Evolutionary conservation across 352 stramenopile species (phyloP), one percentile per base, ranked within the genome.

Genomic region (Plasmopara muralis): DNA sequence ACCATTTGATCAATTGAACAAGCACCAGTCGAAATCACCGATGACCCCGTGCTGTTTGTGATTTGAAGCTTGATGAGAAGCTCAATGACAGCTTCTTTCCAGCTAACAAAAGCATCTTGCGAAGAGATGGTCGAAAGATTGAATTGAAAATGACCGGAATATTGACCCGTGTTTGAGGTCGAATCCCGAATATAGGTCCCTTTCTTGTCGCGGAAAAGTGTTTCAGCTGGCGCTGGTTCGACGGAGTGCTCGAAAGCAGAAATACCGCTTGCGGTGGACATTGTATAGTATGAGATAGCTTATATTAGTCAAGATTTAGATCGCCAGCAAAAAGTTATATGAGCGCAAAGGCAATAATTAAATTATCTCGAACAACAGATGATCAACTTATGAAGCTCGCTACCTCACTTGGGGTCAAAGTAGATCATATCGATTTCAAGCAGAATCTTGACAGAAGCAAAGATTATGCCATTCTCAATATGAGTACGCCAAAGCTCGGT

Each of bases 361-460:
- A 57, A 58, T 35, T 49, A 25, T 59, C 52, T 53, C 20, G 42
- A 35, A 47, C 42, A 37, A 47, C 42, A 18, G 42, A 50, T 41
- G n/a, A n/a, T n/a, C 44, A 50, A 41, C 44, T 50, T 6, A 41
- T 50, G 30, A 41, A 50, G 29, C 44, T 50, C 15, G 29, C 44
- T 9, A 50, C 39, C 29, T 50, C 44, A 14, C 44, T 55, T 8
- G 31, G 31, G 10, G 31, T 35, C 31, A 8, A 35, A 35, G 31
- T 35, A 35, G 31, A 35, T 4, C 40, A 55, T 33, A 48, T 55
- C 15, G 49, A 48, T 33, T 54, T 54, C 37, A 54, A 54, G 25
- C 37, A 55, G 34, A 15, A 48, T 41, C 14, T 48, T 31, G 30
- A 48, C 20, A 55, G 15, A 47, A 48, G 18, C 14, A 47, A 47